A percentile compares a stretch with the other conserved stretches of the same genome.
Conservation (phyloP, 768 basidiomycete species). For the Gymnopilus dilepis region DNA sequence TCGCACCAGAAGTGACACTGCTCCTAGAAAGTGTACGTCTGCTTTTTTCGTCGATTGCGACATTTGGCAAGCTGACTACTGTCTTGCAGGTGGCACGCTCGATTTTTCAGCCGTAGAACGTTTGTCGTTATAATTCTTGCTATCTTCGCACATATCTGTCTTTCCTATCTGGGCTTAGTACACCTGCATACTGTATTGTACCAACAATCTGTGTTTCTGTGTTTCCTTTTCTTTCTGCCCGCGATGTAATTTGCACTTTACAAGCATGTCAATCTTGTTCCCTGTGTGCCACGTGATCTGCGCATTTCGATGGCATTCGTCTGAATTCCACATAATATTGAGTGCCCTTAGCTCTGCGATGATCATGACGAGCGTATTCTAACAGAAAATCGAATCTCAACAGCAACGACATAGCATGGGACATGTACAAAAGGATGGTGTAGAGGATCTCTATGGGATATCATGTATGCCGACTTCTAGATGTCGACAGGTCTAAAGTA, state of each 20-base stretch:
- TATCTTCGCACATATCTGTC: slow-evolving; percentile 84
- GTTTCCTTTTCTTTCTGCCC: not conserved
- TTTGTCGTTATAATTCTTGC: slow-evolving; percentile 67
- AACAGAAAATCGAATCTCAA: not conserved
- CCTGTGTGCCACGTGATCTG: too few relatives aligned
- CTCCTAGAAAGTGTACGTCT: slow-evolving; percentile 80
- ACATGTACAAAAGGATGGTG: not conserved
- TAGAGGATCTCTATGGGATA: slow-evolving; percentile 9
- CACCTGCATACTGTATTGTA: slow-evolving; percentile 88
- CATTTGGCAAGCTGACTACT: slow-evolving; percentile 13
- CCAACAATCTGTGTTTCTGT: slow-evolving; percentile 56
- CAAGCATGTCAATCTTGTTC: too few relatives aligned
- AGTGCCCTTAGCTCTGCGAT: too few relatives aligned
- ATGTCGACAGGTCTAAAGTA: slow-evolving; percentile 8
- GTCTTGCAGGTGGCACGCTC: slow-evolving; percentile 69
- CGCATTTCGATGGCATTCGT: too few relatives aligned
- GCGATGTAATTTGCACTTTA: slow-evolving; percentile 47
- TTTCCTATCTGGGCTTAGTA: slow-evolving; percentile 65
- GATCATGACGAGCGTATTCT: too few relatives aligned
- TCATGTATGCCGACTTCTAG: slow-evolving; percentile 9
- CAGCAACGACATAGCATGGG: not conserved
- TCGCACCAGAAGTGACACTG: slow-evolving; percentile 85
- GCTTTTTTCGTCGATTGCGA: slow-evolving; percentile 11
- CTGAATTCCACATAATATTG: too few relatives aligned
- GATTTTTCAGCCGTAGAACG: slow-evolving; percentile 79